These are phyloP conservation scores for Aspergillus intermedius DNA, from an alignment of 2,329 filamentous ascomycete species.

Conservation along the genomic window DNA sequence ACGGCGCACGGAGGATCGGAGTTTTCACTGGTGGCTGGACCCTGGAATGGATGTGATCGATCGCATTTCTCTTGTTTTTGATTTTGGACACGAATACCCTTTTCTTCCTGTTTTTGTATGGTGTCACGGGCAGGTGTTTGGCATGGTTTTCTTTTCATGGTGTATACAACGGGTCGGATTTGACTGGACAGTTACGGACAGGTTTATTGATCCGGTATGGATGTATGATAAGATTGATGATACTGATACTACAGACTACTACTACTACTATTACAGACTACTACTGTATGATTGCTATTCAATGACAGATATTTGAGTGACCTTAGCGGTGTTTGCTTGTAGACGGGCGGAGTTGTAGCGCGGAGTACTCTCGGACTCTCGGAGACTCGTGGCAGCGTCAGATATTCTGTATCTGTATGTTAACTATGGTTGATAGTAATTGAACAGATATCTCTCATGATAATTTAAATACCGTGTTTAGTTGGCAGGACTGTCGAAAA, in stretches of 20 bases:
- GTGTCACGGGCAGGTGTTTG: conserved; percentile 8
- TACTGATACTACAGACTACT: background rate
- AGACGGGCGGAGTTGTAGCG: background rate
- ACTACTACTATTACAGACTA: background rate
- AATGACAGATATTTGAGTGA: background rate
- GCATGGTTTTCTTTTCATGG: background rate
- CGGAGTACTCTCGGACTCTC: background rate
- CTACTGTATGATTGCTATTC: conserved; percentile 1
- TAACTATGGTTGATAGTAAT: too few species aligned
- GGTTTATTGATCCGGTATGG: conserved; percentile 1
- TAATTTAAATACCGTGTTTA: background rate
- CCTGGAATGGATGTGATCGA: too few species aligned
- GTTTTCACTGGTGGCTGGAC: too few species aligned
- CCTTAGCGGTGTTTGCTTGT: background rate
- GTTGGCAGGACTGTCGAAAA: background rate
- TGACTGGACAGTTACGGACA: background rate
- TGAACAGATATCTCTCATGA: too few species aligned
- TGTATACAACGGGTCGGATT: too few species aligned
- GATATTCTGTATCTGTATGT: too few species aligned
- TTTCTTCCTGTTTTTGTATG: conserved; percentile 12
- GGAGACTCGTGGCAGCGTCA: background rate
- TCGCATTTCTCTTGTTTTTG: background rate
- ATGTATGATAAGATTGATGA: conserved; percentile 6
- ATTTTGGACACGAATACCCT: conserved; percentile 26
- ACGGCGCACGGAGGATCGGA: too few species aligned